Evolutionary conservation across 1,284 basidiomycete species (phyloP), one percentile per base, ranked within the genome.

Genomic region (Irpex sp.): DNA sequence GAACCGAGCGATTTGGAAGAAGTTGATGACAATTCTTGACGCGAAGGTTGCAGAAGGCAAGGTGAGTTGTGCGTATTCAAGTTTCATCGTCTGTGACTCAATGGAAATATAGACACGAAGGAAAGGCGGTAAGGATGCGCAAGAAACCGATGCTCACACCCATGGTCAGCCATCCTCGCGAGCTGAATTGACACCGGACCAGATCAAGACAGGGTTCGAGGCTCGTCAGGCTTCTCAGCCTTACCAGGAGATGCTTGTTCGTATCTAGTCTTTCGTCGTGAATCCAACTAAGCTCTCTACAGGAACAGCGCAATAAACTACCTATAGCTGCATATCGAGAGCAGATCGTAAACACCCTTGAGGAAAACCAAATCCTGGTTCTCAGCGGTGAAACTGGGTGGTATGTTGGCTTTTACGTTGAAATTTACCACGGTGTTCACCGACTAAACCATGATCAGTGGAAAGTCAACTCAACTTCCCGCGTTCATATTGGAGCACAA

Each of bases 361-460:
- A 92, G 57, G 76, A 80, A n/a, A 88, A 89, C 4, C 96, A 97
- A 72, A 86, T 98, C 15, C 81, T 98, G 48, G 96, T 99, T 0
- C 81, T 99, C 0, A 97, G 95, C 71, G 97, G 97, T 54, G 97
- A 99, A 79, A 99, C 97, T 4, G 97, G 97, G 69, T 99, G 95
- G 93, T 93, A 69, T 71, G 78, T 69, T 9, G 17, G 34, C 5
- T n/a, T 48, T 47, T 47, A 31, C 47, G 37, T 59, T 31, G 55
- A 6, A 36, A 51, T 8, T 60, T 60, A 55, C 15, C 59, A 36
- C 26, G 37, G 26, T 26, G 26, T 34, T 60, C 40, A 55, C 56
- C 21, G 59, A 65, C 51, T 58, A 44, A 11, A 44, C 26, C 4
- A 15, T 44, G 4, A 9, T 9, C 15, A 95, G 96, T 71, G 97